These are phyloP conservation scores for Cryptococcus jaspeensis DNA, from an alignment of 1,284 basidiomycete species.

Conservation along the genomic window DNA sequence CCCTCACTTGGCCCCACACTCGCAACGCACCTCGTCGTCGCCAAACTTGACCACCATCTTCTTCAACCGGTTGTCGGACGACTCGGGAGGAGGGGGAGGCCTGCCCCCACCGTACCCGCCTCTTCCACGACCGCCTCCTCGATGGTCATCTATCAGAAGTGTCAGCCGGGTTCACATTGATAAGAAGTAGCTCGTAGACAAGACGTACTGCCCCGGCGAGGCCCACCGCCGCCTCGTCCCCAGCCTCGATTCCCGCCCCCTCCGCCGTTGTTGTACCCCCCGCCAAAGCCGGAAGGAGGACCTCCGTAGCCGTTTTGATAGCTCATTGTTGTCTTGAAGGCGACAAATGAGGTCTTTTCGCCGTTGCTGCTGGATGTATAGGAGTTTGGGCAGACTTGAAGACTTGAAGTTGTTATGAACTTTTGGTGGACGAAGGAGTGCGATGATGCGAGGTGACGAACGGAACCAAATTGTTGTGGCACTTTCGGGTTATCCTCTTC, in stretches of 20 bases:
- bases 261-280: slow-evolving; percentile 13
- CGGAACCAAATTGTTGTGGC: too few relatives aligned
- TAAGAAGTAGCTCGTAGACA: not conserved
- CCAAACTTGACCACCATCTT: slow-evolving; percentile 70
- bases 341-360: too few relatives aligned
- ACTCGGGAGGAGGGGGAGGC: slow-evolving; percentile 54
- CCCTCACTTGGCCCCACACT: not conserved
- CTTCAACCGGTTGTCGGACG: slow-evolving; percentile 69
- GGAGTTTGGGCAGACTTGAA: too few relatives aligned
- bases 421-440: too few relatives aligned
- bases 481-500: too few relatives aligned
- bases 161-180: not conserved
- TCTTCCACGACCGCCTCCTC: slow-evolving; percentile 18
- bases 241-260: slow-evolving; percentile 14
- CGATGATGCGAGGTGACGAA: too few relatives aligned
- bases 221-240: slow-evolving; percentile 16
- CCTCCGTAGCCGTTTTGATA: slow-evolving; percentile 34
- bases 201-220: slow-evolving; percentile 11
- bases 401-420: too few relatives aligned
- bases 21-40: slow-evolving; percentile 68
- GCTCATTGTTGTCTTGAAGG: slow-evolving; percentile 24
- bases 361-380: too few relatives aligned
- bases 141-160: not conserved
- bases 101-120: slow-evolving; percentile 26
- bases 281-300: slow-evolving; percentile 1